A percentile compares a stretch with the other conserved stretches of the same genome.
Evolutionary conservation across 148 eudicot genomes (phyloP).

Genomic region (Hydrangea macrophylla): DNA sequence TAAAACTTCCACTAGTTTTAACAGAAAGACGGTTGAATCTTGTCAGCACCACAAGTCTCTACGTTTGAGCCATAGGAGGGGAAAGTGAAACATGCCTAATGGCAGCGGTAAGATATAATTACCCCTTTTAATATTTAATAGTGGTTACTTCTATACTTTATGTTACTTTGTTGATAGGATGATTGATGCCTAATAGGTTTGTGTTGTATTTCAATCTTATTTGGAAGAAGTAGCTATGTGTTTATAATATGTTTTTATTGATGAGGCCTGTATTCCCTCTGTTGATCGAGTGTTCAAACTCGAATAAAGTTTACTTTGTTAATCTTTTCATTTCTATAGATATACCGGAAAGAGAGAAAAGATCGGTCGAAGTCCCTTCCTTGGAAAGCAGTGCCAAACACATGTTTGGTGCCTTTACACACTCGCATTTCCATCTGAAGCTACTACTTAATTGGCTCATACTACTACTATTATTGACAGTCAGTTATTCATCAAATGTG

Average conservation of each 20-base stretch:
- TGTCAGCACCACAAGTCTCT: too few species aligned
- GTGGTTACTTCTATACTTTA: neutral
- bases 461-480: slow-evolving; percentile 36
- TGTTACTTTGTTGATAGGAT: neutral
- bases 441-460: slow-evolving; percentile 29
- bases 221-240: neutral
- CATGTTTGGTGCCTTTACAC: slow-evolving; percentile 13
- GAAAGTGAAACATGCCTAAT: too few species aligned
- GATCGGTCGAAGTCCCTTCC: slow-evolving; percentile 13
- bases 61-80: too few species aligned
- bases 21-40: too few species aligned
- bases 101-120: too few species aligned
- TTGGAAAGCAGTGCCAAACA: slow-evolving; percentile 25
- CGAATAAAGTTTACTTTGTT: neutral
- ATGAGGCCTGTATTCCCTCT: neutral
- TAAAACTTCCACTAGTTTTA: too few species aligned
- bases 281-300: neutral
- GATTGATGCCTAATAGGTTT: neutral
- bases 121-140: neutral
- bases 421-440: slow-evolving; percentile 27
- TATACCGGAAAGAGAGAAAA: slow-evolving; percentile 11
- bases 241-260: neutral
- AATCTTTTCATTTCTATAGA: slow-evolving; percentile 8
- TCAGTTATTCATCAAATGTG: slow-evolving; percentile 37
- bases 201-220: neutral